phyloP scores from a whole-genome alignment of 768 basidiomycete genomes.

The Artomyces pyxidatus region DNA sequence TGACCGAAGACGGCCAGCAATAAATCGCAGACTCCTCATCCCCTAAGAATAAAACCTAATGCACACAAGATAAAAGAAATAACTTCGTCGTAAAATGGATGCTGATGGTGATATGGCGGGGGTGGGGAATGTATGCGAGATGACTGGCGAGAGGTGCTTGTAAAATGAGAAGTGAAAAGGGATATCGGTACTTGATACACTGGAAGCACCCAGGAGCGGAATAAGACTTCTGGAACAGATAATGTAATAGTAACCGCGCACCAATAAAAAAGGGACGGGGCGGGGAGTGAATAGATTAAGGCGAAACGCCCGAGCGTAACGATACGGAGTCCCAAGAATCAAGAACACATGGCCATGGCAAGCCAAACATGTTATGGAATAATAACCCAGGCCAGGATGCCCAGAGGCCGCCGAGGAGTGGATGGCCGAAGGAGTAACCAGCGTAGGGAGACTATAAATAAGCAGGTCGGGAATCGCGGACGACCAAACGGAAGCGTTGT shows the following conservation, averaged over 20 bases:
- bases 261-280: neutral
- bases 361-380: constrained; percentile 25
- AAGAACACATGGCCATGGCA: constrained; percentile 29
- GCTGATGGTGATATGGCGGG: constrained; percentile 1
- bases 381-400: constrained; percentile 19
- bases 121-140: constrained; percentile 2
- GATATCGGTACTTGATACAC: constrained; percentile 17
- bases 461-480: constrained; percentile 9
- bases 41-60: constrained; percentile 3
- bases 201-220: constrained; percentile 11
- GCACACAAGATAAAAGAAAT: constrained; percentile 12
- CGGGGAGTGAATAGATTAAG: constrained; percentile 5
- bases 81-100: constrained; percentile 17
- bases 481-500: constrained; percentile 5
- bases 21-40: constrained; percentile 7
- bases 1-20: neutral
- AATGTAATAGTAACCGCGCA: neutral
- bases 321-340: constrained; percentile 30
- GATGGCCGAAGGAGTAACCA: neutral
- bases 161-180: constrained; percentile 1
- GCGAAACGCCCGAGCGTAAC: constrained; percentile 17
- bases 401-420: constrained; percentile 21
- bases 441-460: constrained; percentile 13
- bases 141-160: neutral
- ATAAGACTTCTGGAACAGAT: neutral